phyloP scores from a whole-genome alignment of 164 flowering plant genomes.

The Magnolia changhungtana region DNA sequence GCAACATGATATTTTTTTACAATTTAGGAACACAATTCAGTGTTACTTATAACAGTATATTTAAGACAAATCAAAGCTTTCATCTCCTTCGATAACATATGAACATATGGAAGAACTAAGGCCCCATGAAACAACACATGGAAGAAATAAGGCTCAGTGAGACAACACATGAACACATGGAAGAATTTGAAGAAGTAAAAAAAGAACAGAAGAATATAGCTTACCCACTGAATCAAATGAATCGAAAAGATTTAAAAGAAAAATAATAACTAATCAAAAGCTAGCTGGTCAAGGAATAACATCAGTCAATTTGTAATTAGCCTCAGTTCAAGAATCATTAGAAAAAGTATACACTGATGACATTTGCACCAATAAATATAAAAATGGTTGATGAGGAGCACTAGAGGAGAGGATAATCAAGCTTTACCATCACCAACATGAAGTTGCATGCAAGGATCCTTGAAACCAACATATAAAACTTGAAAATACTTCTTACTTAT shows the following conservation, averaged over 20 bases:
- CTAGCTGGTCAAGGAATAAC: background rate
- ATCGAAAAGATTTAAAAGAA: background rate
- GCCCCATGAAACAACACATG: too few species aligned
- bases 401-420: background rate
- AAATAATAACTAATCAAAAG: background rate
- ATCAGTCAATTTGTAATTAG: background rate
- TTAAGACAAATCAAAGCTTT: too few species aligned
- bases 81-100: too few species aligned
- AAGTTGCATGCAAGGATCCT: conserved; percentile 90
- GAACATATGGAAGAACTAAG: too few species aligned
- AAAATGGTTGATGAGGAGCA: background rate
- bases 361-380: background rate
- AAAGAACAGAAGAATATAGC: too few species aligned
- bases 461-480: conserved; percentile 78
- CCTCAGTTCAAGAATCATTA: background rate
- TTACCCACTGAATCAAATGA: too few species aligned
- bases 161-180: too few species aligned
- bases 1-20: too few species aligned
- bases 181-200: too few species aligned
- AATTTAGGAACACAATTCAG: too few species aligned
- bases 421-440: conserved; percentile 91
- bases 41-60: too few species aligned
- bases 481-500: conserved; percentile 81
- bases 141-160: too few species aligned
- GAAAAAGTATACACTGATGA: background rate